Conservation (phyloP, 176 grass and related monocot genomes). For the Bothriochloa decipiens region DNA sequence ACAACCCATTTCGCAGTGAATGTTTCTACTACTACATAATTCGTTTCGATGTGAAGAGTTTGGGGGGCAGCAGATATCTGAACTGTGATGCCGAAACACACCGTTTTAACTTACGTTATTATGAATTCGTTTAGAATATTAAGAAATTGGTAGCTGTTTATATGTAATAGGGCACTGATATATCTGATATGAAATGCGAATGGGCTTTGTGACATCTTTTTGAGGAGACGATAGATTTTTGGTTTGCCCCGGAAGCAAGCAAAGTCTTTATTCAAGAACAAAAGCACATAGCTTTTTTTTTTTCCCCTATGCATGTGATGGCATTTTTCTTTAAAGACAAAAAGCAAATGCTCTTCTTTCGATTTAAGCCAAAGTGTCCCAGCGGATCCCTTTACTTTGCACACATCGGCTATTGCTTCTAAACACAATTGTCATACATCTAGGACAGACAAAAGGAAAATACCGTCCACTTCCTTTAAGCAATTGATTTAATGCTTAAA, state of each 20-base stretch:
- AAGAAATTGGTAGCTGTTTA: not conserved
- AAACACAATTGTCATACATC: not conserved
- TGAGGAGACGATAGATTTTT: constrained; percentile 20
- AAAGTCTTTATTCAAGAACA: constrained; percentile 43
- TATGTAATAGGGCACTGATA: not conserved
- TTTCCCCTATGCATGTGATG: constrained; percentile 35
- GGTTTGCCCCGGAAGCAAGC: constrained; percentile 19
- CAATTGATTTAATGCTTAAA: not conserved
- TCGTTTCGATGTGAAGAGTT: not conserved
- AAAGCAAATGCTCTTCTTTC: constrained; percentile 35
- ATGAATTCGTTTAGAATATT: not conserved
- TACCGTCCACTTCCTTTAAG: not conserved
- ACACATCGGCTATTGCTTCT: not conserved
- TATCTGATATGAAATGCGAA: not conserved
- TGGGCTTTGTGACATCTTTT: not conserved
- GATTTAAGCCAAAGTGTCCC: constrained; percentile 12
- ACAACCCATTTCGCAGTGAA: not conserved
- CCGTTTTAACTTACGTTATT: not conserved
- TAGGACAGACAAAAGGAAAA: not conserved
- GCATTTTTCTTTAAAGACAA: constrained; percentile 4
- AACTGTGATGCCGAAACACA: not conserved
- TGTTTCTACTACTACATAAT: not conserved
- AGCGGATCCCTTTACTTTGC: constrained; percentile 18
- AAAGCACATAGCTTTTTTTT: constrained; percentile 25
- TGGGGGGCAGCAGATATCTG: not conserved